Evolutionary conservation across 2,329 filamentous ascomycete species (phyloP).

Genomic region (Ophiosphaerella korrae): DNA sequence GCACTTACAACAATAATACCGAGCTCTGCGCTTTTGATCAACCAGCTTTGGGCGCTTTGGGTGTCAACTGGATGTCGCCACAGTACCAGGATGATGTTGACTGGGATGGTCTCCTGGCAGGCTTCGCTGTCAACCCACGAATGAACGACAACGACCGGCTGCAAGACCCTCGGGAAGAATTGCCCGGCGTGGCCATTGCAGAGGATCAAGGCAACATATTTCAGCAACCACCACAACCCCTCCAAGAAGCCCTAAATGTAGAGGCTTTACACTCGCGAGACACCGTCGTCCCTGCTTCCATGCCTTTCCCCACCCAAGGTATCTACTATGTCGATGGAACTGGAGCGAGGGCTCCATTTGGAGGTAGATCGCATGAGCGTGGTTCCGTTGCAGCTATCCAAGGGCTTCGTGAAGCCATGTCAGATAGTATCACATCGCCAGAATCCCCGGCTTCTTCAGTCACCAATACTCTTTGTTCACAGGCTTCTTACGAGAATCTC

Average conservation of each 20-base stretch:
- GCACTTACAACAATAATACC: not conserved
- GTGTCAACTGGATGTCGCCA: slow-evolving; percentile 15
- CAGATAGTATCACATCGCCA: not conserved
- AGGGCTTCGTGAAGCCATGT: not conserved
- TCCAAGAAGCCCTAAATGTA: not conserved
- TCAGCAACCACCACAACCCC: slow-evolving; percentile 2
- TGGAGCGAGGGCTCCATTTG: slow-evolving; percentile 20
- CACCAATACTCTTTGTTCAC: not conserved
- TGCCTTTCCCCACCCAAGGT: slow-evolving; percentile 6
- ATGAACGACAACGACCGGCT: not conserved
- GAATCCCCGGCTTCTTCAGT: not conserved
- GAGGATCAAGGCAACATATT: not conserved
- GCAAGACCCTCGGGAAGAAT: not conserved
- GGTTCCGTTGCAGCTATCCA: not conserved
- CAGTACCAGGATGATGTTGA: slow-evolving; percentile 10
- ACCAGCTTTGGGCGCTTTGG: slow-evolving; percentile 7
- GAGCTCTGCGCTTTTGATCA: not conserved
- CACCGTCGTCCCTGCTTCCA: slow-evolving; percentile 7
- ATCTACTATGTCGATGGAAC: slow-evolving; percentile 19
- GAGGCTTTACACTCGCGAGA: not conserved
- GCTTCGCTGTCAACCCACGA: not conserved
- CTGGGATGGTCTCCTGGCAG: slow-evolving; percentile 7
- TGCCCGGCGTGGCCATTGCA: not conserved
- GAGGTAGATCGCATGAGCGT: slow-evolving; percentile 9
- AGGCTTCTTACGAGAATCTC: slow-evolving; percentile 7